Base-by-base conservation (phyloP, 768 basidiomycete genomes). In the Suillus cothurnatus region DNA sequence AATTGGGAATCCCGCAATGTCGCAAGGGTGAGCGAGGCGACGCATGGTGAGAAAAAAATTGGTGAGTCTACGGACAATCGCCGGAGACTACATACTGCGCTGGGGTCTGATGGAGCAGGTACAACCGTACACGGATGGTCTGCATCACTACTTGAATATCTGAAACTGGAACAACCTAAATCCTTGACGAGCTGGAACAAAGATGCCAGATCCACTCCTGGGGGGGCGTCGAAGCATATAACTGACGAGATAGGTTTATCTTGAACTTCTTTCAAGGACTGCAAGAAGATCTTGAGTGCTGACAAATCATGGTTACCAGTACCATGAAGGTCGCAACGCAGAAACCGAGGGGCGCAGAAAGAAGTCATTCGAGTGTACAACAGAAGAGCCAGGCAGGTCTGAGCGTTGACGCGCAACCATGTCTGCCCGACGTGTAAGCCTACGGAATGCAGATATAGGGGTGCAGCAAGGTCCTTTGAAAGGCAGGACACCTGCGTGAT, bases 241-340 rank as follows among this genome's bases (percentile, higher is more conserved):
- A 47, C 47, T 4, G 47, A 47, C 12, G 11, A 23, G 3, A 47
- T 47, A 11, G 1, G 47, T 12, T 23, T 47, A 12, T 1, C 1
- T 1, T 60, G 49, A 19, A 14, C n/a, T 1, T 19, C 45, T 4
- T 4, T 26, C 53, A 41, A 38, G n/a, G 36, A 58, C n/a, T 39
- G 15, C 14, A 64, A n/a, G 41, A 59, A 64, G 6, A 52, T 21
- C 8, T 47, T 15, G 32, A 64, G 43, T 15, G 58, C 63, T 59
- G 34, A 36, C 17, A 60, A 28, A 5, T 64, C 47, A 15, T 8
- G 23, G 23, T 60, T 17, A 28, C 38, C 38, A 21, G 45, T 39
- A 8, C 32, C 26, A 11, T 1, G 31, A 7, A 45, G 47, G 4
- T 47, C n/a, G 5, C 47, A 60, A 32, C 23, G 36, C 31, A 64